Percentiles rank a stretch among this genome's conserved stretches.
Evolutionary conservation across 345 rosid species (phyloP).

Genomic region (Kernera saxatilis): DNA sequence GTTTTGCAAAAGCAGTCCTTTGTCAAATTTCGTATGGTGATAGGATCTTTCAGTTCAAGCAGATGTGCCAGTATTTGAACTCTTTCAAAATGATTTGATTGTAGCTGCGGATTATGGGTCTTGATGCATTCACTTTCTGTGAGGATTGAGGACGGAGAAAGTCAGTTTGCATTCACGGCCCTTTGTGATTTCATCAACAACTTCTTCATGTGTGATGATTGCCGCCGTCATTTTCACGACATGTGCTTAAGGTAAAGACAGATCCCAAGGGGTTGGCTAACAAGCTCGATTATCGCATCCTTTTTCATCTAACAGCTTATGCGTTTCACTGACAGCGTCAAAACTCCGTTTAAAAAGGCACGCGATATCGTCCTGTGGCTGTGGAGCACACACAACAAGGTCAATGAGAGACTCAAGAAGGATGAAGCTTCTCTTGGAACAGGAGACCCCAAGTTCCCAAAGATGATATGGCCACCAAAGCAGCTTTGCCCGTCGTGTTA

Average conservation of each 20-base stretch:
- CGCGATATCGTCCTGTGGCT: conserved; percentile 85
- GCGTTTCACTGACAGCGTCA: conserved; percentile 48
- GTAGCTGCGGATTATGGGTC: conserved; percentile 97
- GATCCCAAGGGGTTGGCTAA: background rate
- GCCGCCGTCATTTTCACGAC: conserved; percentile 80
- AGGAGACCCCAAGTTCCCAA: conserved; percentile 87
- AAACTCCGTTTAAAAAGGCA: conserved; percentile 56
- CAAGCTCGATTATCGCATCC: background rate
- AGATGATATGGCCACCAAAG: conserved; percentile 85
- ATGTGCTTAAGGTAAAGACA: conserved; percentile 82
- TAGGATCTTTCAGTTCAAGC: background rate
- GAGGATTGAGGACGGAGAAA: conserved; percentile 79
- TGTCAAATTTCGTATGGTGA: background rate
- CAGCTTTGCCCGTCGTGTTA: conserved; percentile 83
- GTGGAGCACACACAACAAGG: conserved; percentile 89
- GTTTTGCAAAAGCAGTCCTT: background rate
- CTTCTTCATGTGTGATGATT: conserved; percentile 91
- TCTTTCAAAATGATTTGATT: conserved; percentile 17
- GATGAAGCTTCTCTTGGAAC: conserved; percentile 75
- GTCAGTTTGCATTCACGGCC: conserved; percentile 74
- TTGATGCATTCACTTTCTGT: conserved; percentile 92
- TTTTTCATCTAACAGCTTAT: conserved; percentile 3
- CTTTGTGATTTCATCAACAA: conserved; percentile 82
- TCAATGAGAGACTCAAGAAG: conserved; percentile 72
- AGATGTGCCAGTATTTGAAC: background rate